These are phyloP conservation scores for Aspergillus melleus DNA, from an alignment of 2,329 filamentous ascomycete species.

Conservation along the genomic window DNA sequence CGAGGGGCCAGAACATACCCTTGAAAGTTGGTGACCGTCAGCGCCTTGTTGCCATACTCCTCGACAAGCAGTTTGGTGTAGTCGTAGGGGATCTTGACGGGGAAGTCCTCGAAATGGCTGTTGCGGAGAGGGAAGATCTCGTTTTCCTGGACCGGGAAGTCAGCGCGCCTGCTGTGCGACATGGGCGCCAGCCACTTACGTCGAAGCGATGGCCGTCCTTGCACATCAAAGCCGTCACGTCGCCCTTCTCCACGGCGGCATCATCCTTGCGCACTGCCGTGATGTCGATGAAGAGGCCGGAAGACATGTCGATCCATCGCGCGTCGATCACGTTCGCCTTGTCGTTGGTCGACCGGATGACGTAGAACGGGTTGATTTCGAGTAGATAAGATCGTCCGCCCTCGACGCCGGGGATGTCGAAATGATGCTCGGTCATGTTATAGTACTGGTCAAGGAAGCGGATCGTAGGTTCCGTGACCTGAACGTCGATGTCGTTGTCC, in stretches of 20 bases:
- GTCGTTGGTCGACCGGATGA: slow-evolving; percentile 47
- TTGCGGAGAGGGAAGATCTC: slow-evolving; percentile 60
- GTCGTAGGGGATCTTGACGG: slow-evolving; percentile 57
- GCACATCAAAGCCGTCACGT: slow-evolving; percentile 50
- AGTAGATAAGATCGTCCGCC: slow-evolving; percentile 52
- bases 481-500: slow-evolving; percentile 62
- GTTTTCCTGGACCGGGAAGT: slow-evolving; percentile 34
- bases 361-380: slow-evolving; percentile 60
- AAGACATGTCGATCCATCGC: slow-evolving; percentile 61
- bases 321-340: slow-evolving; percentile 59
- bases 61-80: slow-evolving; percentile 55
- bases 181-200: slow-evolving; percentile 24
- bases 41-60: slow-evolving; percentile 54
- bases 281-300: slow-evolving; percentile 63
- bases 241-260: slow-evolving; percentile 38
- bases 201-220: slow-evolving; percentile 59
- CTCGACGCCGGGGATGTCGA: slow-evolving; percentile 38
- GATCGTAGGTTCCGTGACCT: slow-evolving; percentile 57
- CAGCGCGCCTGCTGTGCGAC: slow-evolving; percentile 2
- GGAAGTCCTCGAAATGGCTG: slow-evolving; percentile 54
- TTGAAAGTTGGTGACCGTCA: slow-evolving; percentile 50
- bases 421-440: slow-evolving; percentile 62
- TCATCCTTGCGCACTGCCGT: slow-evolving; percentile 55
- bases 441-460: slow-evolving; percentile 59
- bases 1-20: slow-evolving; percentile 26